Evolutionary conservation across 1,139 yeast genomes (phyloP).

Genomic region (Pichia sp.): DNA sequence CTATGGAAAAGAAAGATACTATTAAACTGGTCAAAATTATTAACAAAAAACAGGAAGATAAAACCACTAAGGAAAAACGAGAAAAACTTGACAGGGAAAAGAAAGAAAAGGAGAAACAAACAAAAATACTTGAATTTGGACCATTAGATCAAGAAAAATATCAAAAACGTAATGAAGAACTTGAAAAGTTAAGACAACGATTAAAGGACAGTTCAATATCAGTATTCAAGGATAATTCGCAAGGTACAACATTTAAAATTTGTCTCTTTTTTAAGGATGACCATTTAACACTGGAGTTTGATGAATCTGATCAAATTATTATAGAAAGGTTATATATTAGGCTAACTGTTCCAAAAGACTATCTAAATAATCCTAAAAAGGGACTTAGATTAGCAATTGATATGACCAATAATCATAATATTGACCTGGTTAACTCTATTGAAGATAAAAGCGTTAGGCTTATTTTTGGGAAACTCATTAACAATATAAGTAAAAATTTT

Average conservation of each 20-base stretch:
- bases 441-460: constrained; percentile 23
- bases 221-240: constrained; percentile 25
- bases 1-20: constrained; percentile 52
- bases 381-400: constrained; percentile 32
- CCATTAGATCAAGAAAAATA: constrained; percentile 10
- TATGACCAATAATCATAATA: constrained; percentile 24
- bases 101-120: constrained; percentile 1
- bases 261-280: constrained; percentile 22
- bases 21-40: constrained; percentile 41
- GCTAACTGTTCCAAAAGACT: constrained; percentile 27
- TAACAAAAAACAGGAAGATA: constrained; percentile 12
- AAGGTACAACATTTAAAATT: constrained; percentile 24
- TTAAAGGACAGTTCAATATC: constrained; percentile 17
- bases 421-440: constrained; percentile 23
- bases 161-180: constrained; percentile 18
- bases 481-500: constrained; percentile 26
- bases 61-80: not conserved
- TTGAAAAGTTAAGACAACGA: constrained; percentile 24
- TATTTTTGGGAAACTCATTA: constrained; percentile 27
- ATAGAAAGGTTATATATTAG: constrained; percentile 24
- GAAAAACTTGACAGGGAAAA: constrained; percentile 2
- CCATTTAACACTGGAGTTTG: constrained; percentile 25
- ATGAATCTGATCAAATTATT: constrained; percentile 22
- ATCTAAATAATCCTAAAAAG: constrained; percentile 33
- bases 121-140: not conserved